A percentile compares a stretch with the other conserved stretches of the same genome.
phyloP scores from a whole-genome alignment of 2,329 filamentous ascomycete species.

The Parafenestella ontariensis region DNA sequence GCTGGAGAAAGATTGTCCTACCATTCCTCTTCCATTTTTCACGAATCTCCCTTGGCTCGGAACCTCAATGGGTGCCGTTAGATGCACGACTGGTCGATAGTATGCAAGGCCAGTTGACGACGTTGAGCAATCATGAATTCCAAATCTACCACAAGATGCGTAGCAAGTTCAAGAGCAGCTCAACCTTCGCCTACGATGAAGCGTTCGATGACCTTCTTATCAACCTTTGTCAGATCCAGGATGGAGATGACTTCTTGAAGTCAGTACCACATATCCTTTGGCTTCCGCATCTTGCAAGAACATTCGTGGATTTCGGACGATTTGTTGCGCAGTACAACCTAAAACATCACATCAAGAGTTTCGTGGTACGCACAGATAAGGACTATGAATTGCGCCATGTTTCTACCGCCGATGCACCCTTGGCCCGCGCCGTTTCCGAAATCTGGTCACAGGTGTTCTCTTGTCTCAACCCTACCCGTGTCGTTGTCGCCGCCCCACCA shows the following conservation, averaged over 20 bases:
- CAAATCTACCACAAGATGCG: conserved; percentile 41
- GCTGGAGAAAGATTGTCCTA: conserved; percentile 40
- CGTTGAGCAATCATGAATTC: conserved; percentile 42
- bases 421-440: conserved; percentile 59
- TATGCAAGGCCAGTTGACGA: conserved; percentile 41
- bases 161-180: conserved; percentile 44
- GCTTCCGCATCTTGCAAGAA: conserved; percentile 40
- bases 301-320: conserved; percentile 25
- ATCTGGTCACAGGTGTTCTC: conserved; percentile 42
- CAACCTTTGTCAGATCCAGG: conserved; percentile 41
- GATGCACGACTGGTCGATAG: conserved; percentile 43
- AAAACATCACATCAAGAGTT: conserved; percentile 53
- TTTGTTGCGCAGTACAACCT: conserved; percentile 32
- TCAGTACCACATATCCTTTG: conserved; percentile 32
- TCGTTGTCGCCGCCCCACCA: conserved; percentile 62
- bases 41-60: conserved; percentile 33
- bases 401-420: conserved; percentile 34
- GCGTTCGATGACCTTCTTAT: conserved; percentile 43
- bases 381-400: conserved; percentile 46
- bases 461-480: conserved; percentile 35
- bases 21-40: conserved; percentile 43
- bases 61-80: conserved; percentile 44
- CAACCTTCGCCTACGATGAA: conserved; percentile 35
- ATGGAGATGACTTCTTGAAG: conserved; percentile 39
- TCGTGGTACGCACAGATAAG: conserved; percentile 55